Base-by-base conservation (phyloP, 176 grass and related monocot genomes). In the Areca catechu region DNA sequence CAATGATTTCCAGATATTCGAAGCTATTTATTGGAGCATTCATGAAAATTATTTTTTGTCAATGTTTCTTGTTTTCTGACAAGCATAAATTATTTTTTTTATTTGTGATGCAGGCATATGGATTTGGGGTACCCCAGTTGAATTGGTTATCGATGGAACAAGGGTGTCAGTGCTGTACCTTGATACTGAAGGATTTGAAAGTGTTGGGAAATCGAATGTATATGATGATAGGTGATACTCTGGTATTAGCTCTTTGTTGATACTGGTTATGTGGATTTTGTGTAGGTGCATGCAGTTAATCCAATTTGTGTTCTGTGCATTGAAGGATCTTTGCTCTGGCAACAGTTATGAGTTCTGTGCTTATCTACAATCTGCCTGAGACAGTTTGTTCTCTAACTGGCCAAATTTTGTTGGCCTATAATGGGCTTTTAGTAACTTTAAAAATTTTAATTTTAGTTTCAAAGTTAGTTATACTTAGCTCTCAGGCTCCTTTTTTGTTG, bases 281-380 rank as follows among this genome's bases (percentile, higher is more conserved):
- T 16, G 12, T 23, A 14, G 12, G 19, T 16, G 37, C 24, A 61
- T 4, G 28, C 18, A 19, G 34, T 43, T 43, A 43, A 43, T 18
- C 21, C n/a, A 30, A 47, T 24, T 54, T 52, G 52, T 16, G 28
- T 58, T n/a, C 1, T 53, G 49, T 80, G 57, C 61, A 15, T 43
- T 43, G 15, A 25, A 97, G 93, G 78, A 91, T 97, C 63, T 97
- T 97, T 80, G 93, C 93, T 57, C 69, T 97, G 22, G 93, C 87
- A 12, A 85, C 93, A 63, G 81, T 91, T 59, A 70, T 97, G 79
- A 97, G 93, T 52, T 97, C 87, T 48, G 78, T 97, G 60, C 80
- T 97, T 57, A 80, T 97, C 65, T 97, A 97, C 78, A 97, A 97
- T 73, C 92, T 97, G 68, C 75, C 86, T 63, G 92, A 96, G 71